Evolutionary conservation across 148 eudicot species (phyloP), one percentile per base, ranked within the genome.

Genomic region (Camellia sinensis): DNA sequence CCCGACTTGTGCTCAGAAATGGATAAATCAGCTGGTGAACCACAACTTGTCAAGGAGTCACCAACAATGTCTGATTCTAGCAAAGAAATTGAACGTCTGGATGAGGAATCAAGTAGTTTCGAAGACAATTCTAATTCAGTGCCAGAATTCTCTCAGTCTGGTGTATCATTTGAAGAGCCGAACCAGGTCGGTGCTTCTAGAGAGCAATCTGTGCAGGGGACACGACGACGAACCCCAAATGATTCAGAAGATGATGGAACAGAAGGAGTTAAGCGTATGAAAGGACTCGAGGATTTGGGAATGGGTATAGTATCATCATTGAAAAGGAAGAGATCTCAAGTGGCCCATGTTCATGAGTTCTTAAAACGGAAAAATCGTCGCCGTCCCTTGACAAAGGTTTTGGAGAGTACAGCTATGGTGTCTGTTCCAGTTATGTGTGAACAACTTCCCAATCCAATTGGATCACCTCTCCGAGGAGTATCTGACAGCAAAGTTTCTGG

Each of bases 161-260:
- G 88, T 74, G 84, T 88, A 53, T 90, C 90, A 41, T 86, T 84
- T 85, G 92, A 90, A 87, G 91, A 80, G 74, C 83, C 86, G 59
- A 84, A 87, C 73, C 88, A 79, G 71, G 73, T 73, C 1, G 60
- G 74, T 46, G 82, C 74, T 59, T 37, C 76, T 57, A 80, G 87
- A 80, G 87, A 84, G 72, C 87, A 86, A 71, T 76, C 81, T 75
- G 41, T 53, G n/a, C 82, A 81, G 79, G 86, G 84, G 46, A 87
- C 66, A 78, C 84, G 79, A 76, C 78, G 86, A 57, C 87, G 76
- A 80, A 88, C 90, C 71, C 93, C 93, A 43, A 88, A 92, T 83
- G 97, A 95, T 72, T 95, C 98, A 19, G 97, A 95, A 75, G 99
- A 95, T 86, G 97, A 95, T 78, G 97, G 93, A 70, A 84, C 81